Evolutionary conservation across 2,329 filamentous ascomycete genomes (phyloP), one percentile per base, ranked within the genome.

Genomic region (Juglanconis sp.): DNA sequence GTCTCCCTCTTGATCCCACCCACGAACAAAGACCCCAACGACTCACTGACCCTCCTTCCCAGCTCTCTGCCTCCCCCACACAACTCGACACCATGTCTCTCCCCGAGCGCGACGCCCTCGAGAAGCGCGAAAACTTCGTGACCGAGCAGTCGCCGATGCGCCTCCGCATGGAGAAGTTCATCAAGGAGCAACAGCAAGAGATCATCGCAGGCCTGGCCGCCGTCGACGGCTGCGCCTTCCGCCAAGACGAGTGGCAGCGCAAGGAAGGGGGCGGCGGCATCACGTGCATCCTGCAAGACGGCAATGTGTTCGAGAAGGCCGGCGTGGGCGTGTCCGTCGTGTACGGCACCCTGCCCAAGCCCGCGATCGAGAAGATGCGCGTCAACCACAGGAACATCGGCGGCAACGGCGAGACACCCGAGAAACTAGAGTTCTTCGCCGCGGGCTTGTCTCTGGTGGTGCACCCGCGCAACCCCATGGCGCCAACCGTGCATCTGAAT

Each of bases 231-330:
- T 86, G 85, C 65, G 83, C 86, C 66, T 99, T 99, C 79, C 84
- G 84, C 62, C 80, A 87, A 62, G 95, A 99, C 77, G 88, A 89
- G 65, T 99, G 95, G 95, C 83, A 86, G 63, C 87, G 95, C 55
- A 88, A 90, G 60, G 88, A 92, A 71, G 95, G 95, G 57, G 95
- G 95, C 47, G 95, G 95, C 59, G 95, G 95, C 65, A 93, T 94
- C 68, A 96, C 92, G 15, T 96, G 93, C 75, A 93, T 99, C 44
- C 81, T 99, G 17, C 95, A 99, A 74, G 92, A 97, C 66, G 93
- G 95, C 67, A 94, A 96, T 64, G 92, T 97, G 54, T 99, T 99
- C 70, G 95, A 99, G 75, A 99, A 99, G 78, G 95, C 91, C 49
- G 95, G 95, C 35, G 92, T 98, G 62, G 96, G 96, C 71, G 93